Evolutionary conservation across 805 yeast genomes (phyloP).

Genomic region (Nakazawaea ernobii): DNA sequence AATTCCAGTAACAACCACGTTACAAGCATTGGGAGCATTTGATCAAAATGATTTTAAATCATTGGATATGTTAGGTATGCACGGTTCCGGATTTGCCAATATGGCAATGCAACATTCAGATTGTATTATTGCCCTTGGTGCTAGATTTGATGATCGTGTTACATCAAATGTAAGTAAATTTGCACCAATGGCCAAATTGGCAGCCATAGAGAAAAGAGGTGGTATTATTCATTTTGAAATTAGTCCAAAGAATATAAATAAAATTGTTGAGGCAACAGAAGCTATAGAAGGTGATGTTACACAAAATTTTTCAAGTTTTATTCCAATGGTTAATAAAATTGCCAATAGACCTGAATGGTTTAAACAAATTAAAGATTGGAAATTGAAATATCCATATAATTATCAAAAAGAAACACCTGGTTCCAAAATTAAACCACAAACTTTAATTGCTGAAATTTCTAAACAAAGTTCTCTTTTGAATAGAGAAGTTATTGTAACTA

Average conservation of each 20-base stretch:
- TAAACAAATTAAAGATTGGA: constrained; percentile 70
- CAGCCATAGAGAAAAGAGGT: constrained; percentile 84
- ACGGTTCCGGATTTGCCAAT: constrained; percentile 94
- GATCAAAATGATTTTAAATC: constrained; percentile 90
- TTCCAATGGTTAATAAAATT: constrained; percentile 66
- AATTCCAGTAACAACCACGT: constrained; percentile 94
- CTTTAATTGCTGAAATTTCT: constrained; percentile 74
- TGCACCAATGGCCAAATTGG: constrained; percentile 90
- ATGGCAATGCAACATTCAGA: constrained; percentile 92
- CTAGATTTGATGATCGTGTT: constrained; percentile 98
- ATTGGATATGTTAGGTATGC: constrained; percentile 97
- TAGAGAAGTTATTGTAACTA: constrained; percentile 84
- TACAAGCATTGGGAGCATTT: constrained; percentile 91
- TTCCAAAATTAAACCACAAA: constrained; percentile 85
- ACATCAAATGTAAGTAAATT: constrained; percentile 80
- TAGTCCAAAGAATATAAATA: constrained; percentile 93
- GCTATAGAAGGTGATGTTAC: constrained; percentile 97
- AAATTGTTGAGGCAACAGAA: constrained; percentile 93
- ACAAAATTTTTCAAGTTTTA: constrained; percentile 61
- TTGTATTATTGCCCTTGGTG: constrained; percentile 89
- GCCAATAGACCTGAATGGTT: constrained; percentile 75
- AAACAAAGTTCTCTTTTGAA: constrained; percentile 61
- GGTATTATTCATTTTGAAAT: constrained; percentile 97
- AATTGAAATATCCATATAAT: constrained; percentile 75
- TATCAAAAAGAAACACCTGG: constrained; percentile 79